phyloP scores from a whole-genome alignment of 2,329 filamentous ascomycete species.

The Talaromyces rugulosus region DNA sequence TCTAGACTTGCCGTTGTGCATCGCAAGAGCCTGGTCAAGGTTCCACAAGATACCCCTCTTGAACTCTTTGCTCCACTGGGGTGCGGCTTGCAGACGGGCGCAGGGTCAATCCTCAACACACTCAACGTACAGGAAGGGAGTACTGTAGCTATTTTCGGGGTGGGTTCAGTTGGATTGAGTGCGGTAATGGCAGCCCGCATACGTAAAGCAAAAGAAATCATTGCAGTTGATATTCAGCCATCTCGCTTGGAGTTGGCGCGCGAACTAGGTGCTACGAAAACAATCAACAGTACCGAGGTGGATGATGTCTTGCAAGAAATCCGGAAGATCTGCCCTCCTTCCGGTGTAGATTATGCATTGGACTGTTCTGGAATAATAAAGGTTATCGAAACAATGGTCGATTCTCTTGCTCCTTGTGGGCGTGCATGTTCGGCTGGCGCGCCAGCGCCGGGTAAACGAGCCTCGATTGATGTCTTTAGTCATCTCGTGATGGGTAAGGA shows the following conservation, averaged over 20 bases:
- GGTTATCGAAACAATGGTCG: background rate
- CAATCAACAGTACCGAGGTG: constrained; percentile 24
- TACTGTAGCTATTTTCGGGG: constrained; percentile 24
- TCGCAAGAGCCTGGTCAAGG: constrained; percentile 27
- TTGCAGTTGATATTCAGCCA: constrained; percentile 45
- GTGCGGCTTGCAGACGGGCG: constrained; percentile 31
- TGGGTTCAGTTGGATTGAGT: constrained; percentile 24
- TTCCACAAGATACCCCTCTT: constrained; percentile 19
- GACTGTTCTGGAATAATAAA: background rate
- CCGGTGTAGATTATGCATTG: background rate
- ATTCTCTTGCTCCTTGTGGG: background rate
- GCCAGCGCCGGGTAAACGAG: background rate
- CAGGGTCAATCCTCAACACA: constrained; percentile 28
- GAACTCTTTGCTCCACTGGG: constrained; percentile 25
- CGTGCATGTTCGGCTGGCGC: background rate
- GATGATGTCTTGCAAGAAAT: background rate
- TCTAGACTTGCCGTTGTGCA: constrained; percentile 27
- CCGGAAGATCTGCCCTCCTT: background rate
- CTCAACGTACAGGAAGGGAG: constrained; percentile 19
- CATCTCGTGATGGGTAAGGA: too few relatives aligned
- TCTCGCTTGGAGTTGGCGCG: constrained; percentile 40
- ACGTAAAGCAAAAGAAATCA: constrained; percentile 26
- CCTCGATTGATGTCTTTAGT: background rate
- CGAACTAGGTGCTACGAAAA: constrained; percentile 43
- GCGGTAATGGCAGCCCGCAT: constrained; percentile 19